Base-by-base conservation (phyloP, 495 filamentous ascomycete species). In the Neurospora sp. region DNA sequence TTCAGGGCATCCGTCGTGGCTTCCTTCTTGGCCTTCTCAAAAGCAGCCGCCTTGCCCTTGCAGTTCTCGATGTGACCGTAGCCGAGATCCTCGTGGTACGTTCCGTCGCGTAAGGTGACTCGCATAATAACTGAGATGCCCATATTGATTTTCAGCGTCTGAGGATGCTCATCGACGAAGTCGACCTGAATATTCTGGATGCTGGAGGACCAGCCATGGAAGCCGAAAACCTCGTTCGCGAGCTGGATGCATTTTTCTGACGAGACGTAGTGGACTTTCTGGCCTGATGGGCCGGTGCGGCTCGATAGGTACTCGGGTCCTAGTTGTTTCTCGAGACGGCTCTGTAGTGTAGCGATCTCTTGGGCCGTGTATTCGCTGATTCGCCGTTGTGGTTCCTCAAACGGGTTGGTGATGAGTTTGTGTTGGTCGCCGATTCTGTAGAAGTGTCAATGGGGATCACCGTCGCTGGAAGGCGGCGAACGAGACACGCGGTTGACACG, bases 21-120 rank as follows among this genome's bases (percentile, higher is more conserved):
- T 83, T 98, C 94, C 79, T 99, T 99, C 83, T 98, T 98, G 1
- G 95, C 93, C 80, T 98, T 98, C 80, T 98, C 95, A 77, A 97
- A 98, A 3, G 94, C 95, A 8, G 92, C 89, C 0, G 94, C 95
- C 83, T 98, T 98, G 37, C 91, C 90, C 82, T 96, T 97, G 82
- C 90, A 92, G 75, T 98, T 99, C 79, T 98, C 95, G 70, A 96
- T 96, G 73, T 94, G 90, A 4, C 96, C 96, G 76, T 98, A 98
- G 2, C 96, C 96, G 70, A 98, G 90, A 80, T 99, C 96, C 83
- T 99, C 96, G 79, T 98, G 96, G 79, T 87, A 98, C 20, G 96
- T 95, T 40, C 96, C 96, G 83, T 98, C 96, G 68, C 88, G 89
- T 68, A 99, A 82, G 1, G 93, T 96, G 20, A 99, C 92, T 70